These are phyloP conservation scores for Oryza australiensis DNA, from an alignment of 176 grass and related monocot genomes.

Conservation along the genomic window DNA sequence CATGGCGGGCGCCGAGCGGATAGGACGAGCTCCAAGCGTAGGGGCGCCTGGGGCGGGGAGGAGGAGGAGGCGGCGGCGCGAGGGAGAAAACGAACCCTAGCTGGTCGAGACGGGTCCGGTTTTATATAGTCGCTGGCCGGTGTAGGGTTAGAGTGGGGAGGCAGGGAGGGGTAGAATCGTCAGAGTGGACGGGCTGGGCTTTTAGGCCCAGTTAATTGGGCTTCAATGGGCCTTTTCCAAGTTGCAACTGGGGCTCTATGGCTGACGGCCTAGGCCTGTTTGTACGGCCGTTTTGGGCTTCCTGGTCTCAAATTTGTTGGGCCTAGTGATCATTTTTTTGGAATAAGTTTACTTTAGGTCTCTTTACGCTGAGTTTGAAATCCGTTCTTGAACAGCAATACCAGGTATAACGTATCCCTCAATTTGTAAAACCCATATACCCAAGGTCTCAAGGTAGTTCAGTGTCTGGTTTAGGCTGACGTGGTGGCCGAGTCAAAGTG, in stretches of 20 bases:
- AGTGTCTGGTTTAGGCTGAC: too few species aligned
- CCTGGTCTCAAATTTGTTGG: background rate
- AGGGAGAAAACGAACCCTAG: constrained; percentile 50
- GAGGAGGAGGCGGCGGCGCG: constrained; percentile 31
- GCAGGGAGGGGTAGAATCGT: background rate
- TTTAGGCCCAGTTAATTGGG: background rate
- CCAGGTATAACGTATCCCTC: too few species aligned
- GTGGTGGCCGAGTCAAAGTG: too few species aligned
- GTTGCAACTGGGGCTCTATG: background rate
- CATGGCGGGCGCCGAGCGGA: constrained; percentile 39
- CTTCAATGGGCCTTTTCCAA: too few species aligned
- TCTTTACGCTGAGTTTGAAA: too few species aligned
- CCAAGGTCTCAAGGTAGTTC: too few species aligned
- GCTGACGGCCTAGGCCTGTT: background rate
- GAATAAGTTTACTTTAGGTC: too few species aligned
- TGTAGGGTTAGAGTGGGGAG: constrained; percentile 36
- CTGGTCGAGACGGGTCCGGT: background rate
- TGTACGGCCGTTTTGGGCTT: background rate
- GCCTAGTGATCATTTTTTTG: background rate
- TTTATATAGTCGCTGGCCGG: constrained; percentile 38
- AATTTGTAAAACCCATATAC: too few species aligned
- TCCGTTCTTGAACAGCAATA: too few species aligned
- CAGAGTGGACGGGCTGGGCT: background rate
- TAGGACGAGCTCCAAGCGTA: constrained; percentile 25
- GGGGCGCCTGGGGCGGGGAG: background rate